These are phyloP conservation scores for Handroanthus guayacan DNA, from an alignment of 257 asterid species.

Conservation along the genomic window DNA sequence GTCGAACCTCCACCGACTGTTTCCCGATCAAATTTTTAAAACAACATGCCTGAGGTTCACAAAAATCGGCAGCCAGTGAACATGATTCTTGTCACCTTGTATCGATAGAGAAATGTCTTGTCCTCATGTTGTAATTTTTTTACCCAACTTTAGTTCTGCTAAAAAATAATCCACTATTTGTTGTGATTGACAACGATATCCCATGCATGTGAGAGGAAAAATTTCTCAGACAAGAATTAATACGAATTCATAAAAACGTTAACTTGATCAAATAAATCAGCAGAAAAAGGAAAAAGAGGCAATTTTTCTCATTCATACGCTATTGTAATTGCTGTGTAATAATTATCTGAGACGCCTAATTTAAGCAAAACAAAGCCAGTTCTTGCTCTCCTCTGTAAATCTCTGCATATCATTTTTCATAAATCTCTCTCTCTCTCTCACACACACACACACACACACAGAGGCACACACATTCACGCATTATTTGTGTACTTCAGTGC, in stretches of 20 bases:
- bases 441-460: not conserved
- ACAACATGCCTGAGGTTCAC: not conserved
- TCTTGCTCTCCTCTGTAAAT: not conserved
- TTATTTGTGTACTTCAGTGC: conserved; percentile 32
- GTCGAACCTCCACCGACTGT: too few species aligned
- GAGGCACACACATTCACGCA: not conserved
- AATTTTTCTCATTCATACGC: not conserved
- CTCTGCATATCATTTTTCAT: conserved; percentile 22
- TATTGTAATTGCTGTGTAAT: conserved; percentile 25
- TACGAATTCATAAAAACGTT: not conserved
- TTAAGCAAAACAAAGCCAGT: conserved; percentile 42
- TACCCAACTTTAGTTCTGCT: not conserved
- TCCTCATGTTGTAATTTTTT: conserved; percentile 9
- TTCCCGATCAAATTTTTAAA: too few species aligned
- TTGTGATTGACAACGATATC: not conserved
- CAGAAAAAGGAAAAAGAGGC: not conserved
- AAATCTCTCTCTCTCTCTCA: conserved; percentile 27
- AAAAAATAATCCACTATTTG: not conserved
- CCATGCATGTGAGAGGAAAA: too few species aligned
- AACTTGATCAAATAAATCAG: not conserved
- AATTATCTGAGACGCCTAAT: conserved; percentile 41
- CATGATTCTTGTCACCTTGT: conserved; percentile 40
- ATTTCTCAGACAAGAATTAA: too few species aligned
- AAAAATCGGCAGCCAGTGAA: conserved; percentile 33
- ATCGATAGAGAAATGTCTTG: conserved; percentile 2